Evolutionary conservation across 2,329 filamentous ascomycete species (phyloP).

Genomic region (Verticillium klebahnii): DNA sequence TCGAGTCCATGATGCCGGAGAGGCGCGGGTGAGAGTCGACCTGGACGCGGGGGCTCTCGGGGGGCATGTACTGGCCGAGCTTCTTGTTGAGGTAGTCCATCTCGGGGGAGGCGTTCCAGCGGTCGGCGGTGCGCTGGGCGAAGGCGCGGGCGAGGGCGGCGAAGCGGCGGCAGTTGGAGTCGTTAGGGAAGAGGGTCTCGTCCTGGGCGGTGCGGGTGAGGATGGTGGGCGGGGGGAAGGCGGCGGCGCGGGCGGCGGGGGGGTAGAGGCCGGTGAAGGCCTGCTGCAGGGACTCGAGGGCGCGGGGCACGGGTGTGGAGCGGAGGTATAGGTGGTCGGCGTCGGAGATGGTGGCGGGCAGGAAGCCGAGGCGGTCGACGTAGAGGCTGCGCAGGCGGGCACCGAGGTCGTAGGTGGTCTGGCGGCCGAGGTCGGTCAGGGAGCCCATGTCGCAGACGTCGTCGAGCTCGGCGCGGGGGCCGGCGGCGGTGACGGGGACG

Average conservation of each 20-base stretch:
- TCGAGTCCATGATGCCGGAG: conserved; percentile 88
- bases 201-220: conserved; percentile 60
- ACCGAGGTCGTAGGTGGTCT: conserved; percentile 67
- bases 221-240: conserved; percentile 60
- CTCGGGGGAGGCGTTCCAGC: conserved; percentile 73
- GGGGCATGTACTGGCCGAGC: conserved; percentile 83
- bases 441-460: conserved; percentile 74
- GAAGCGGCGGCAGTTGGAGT: conserved; percentile 68
- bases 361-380: conserved; percentile 68
- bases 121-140: conserved; percentile 63
- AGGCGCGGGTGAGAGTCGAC: conserved; percentile 82
- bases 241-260: conserved; percentile 31
- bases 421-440: conserved; percentile 70
- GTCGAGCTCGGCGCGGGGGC: conserved; percentile 67
- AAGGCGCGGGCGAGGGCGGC: conserved; percentile 65
- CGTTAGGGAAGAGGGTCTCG: conserved; percentile 76
- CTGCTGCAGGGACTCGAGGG: conserved; percentile 74
- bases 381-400: conserved; percentile 66
- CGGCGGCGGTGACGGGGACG: conserved; percentile 64
- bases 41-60: conserved; percentile 60
- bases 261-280: conserved; percentile 74
- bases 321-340: conserved; percentile 66
- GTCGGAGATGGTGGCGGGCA: conserved; percentile 51
- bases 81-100: conserved; percentile 78
- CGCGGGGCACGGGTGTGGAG: conserved; percentile 68